Conservation (phyloP, 768 basidiomycete genomes). For the Suillus subaureus region DNA sequence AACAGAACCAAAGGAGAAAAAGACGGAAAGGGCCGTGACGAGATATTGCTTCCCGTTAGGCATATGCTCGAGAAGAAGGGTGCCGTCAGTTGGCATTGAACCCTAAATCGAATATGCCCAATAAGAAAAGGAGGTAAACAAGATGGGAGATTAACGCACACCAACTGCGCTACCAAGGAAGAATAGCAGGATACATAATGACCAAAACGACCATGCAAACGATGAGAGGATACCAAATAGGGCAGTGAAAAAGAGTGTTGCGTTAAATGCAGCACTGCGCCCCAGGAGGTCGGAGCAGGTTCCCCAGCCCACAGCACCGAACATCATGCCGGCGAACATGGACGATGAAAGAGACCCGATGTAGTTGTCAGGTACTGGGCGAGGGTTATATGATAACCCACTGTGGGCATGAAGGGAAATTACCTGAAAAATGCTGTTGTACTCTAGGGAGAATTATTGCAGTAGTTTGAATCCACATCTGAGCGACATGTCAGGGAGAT, state of each 20-base stretch:
- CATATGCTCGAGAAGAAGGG: constrained; percentile 89
- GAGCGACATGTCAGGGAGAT: constrained; percentile 30
- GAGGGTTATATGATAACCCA: constrained; percentile 19
- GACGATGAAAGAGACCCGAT: constrained; percentile 85
- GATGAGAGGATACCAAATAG: constrained; percentile 85
- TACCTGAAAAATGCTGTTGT: constrained; percentile 83
- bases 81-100: constrained; percentile 97
- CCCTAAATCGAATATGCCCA: constrained; percentile 50
- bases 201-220: constrained; percentile 65
- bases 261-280: constrained; percentile 88
- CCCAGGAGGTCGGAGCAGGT: constrained; percentile 91
- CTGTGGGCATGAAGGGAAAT: constrained; percentile 22
- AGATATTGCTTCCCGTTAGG: constrained; percentile 91
- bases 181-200: constrained; percentile 79
- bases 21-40: constrained; percentile 89
- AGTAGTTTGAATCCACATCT: constrained; percentile 95
- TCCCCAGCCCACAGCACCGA: constrained; percentile 91
- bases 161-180: constrained; percentile 93
- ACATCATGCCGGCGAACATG: constrained; percentile 98
- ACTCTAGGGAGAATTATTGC: constrained; percentile 97
- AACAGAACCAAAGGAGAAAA: constrained; percentile 93
- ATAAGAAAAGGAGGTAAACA: constrained; percentile 1
- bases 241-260: constrained; percentile 87
- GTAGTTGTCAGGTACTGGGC: constrained; percentile 66
- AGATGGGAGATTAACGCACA: constrained; percentile 46